Conservation (phyloP, 2,329 filamentous ascomycete genomes). For the Botryotinia narcissicola region DNA sequence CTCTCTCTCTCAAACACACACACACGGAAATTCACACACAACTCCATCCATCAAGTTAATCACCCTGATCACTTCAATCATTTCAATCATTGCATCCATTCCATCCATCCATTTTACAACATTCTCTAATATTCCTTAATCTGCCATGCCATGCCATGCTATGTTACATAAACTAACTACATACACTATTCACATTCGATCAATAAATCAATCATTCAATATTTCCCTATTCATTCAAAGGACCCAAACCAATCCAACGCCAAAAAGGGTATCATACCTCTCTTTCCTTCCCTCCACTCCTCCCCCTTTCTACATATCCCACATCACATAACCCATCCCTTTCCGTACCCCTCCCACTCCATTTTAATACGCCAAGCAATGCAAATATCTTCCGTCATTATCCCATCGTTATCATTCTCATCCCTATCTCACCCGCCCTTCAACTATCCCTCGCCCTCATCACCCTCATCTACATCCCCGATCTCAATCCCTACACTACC, state of each 20-base stretch:
- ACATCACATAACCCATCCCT: background rate
- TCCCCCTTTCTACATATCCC: background rate
- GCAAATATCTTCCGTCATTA: background rate
- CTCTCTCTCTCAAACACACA: background rate
- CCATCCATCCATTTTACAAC: background rate
- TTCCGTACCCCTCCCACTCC: background rate
- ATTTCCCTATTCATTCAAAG: too few relatives aligned
- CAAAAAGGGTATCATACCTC: constrained; percentile 8
- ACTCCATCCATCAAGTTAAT: background rate
- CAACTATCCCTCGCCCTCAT: too few relatives aligned
- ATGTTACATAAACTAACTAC: background rate
- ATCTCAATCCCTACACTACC: background rate
- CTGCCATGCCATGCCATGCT: background rate
- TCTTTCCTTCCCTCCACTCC: background rate
- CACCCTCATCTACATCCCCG: too few relatives aligned
- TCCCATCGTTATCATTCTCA: too few relatives aligned
- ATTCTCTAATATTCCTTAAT: background rate
- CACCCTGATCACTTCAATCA: too few relatives aligned
- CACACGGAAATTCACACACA: background rate
- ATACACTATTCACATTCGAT: too few relatives aligned
- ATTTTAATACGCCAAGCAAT: constrained; percentile 1
- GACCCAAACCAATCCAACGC: background rate
- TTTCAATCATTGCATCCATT: too few relatives aligned
- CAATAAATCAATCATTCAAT: too few relatives aligned
- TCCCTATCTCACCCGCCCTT: too few relatives aligned